Conservation (phyloP, 1,284 basidiomycete species). For the Trichosporon sp. region DNA sequence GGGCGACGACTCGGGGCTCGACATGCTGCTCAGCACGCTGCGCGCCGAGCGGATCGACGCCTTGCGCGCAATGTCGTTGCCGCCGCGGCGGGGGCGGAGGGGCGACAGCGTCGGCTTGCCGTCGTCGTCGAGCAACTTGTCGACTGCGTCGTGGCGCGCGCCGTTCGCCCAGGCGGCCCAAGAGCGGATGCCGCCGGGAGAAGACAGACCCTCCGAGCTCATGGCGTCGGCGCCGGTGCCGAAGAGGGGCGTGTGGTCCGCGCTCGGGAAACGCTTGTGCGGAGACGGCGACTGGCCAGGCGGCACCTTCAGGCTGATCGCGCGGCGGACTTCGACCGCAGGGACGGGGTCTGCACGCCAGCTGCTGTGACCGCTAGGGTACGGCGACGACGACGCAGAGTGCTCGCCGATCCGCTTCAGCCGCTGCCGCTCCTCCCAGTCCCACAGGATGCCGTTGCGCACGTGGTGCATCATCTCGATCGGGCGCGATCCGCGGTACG, state of each 20-base stretch:
- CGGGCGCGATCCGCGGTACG: slow-evolving; percentile 46
- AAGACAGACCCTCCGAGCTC: background rate
- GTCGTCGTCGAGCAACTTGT: slow-evolving; percentile 2
- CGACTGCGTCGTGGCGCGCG: slow-evolving; percentile 6
- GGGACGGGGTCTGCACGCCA: background rate
- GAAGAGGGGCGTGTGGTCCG: slow-evolving; percentile 6
- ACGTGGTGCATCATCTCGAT: slow-evolving; percentile 51
- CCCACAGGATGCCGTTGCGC: slow-evolving; percentile 49
- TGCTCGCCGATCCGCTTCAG: slow-evolving; percentile 14
- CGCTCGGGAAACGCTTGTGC: slow-evolving; percentile 7
- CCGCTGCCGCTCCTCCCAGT: slow-evolving; percentile 44
- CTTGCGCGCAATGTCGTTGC: background rate
- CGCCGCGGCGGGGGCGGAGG: background rate
- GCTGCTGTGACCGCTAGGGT: background rate
- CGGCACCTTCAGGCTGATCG: background rate
- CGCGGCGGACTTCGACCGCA: background rate
- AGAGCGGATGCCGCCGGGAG: slow-evolving; percentile 29
- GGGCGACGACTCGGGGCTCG: background rate
- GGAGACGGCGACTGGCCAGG: slow-evolving; percentile 19
- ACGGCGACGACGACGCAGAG: background rate
- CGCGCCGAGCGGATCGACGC: background rate
- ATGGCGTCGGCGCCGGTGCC: slow-evolving; percentile 3
- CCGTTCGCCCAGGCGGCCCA: slow-evolving; percentile 34
- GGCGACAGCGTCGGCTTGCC: background rate
- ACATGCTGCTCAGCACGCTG: background rate